Conservation (phyloP, 345 rosid species). For the Lepidium didymum region DNA sequence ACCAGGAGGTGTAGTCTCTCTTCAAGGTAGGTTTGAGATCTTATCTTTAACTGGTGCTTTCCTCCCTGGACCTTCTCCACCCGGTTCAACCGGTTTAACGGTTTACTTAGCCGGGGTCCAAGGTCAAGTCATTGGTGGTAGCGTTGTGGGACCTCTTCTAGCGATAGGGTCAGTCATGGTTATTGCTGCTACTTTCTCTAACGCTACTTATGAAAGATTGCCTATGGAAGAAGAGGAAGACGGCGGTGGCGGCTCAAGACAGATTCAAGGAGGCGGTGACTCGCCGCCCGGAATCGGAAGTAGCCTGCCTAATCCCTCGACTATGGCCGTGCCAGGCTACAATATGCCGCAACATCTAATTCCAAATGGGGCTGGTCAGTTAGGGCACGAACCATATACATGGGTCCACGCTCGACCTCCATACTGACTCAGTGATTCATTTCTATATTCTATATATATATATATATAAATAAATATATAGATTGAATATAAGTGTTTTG, state of each 20-base stretch:
- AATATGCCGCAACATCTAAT: slow-evolving; percentile 45
- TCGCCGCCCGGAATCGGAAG: slow-evolving; percentile 49
- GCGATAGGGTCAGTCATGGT: slow-evolving; percentile 80
- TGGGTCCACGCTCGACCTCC: slow-evolving; percentile 62
- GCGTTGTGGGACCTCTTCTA: slow-evolving; percentile 59
- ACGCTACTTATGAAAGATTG: slow-evolving; percentile 75
- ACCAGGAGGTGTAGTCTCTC: slow-evolving; percentile 62
- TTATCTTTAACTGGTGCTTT: slow-evolving; percentile 73
- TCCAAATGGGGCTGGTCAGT: slow-evolving; percentile 37
- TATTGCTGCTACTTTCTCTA: slow-evolving; percentile 80
- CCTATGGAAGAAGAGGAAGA: slow-evolving; percentile 73
- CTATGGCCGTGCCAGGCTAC: slow-evolving; percentile 33
- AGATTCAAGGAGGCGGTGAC: slow-evolving; percentile 37
- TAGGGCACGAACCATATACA: slow-evolving; percentile 65
- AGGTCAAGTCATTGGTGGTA: slow-evolving; percentile 80
- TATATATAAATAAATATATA: neutral
- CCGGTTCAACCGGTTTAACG: slow-evolving; percentile 75
- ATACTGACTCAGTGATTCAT: slow-evolving; percentile 29
- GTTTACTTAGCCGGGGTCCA: slow-evolving; percentile 72
- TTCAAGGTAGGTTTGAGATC: slow-evolving; percentile 76
- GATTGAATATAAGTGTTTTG: neutral
- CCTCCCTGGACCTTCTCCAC: slow-evolving; percentile 85
- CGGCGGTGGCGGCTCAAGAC: slow-evolving; percentile 24
- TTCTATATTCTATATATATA: neutral
- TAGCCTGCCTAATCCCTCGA: slow-evolving; percentile 45